Evolutionary conservation across 176 grass and related monocot genomes (phyloP), one percentile per base, ranked within the genome.

Genomic region (Thalia dealbata): DNA sequence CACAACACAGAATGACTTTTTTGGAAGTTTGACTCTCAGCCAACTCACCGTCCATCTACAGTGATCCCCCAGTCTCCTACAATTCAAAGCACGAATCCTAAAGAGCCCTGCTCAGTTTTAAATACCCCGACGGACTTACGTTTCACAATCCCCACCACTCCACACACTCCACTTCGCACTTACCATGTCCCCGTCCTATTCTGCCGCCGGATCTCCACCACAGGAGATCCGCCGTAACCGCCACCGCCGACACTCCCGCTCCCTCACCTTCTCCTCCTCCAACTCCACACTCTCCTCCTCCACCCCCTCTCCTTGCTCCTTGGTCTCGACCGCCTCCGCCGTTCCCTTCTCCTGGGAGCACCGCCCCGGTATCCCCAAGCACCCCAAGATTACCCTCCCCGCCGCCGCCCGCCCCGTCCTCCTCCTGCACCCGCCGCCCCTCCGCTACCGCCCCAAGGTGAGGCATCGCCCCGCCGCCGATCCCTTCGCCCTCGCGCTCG

Each of bases 331-430:
- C 32, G 32, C 11, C 11, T 89, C 86, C 22, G 85, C 92, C 65
- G 78, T 96, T 5, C 92, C 92, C 27, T 96, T 96, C 92, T 96
- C 89, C 18, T 96, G 92, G 92, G 92, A 96, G 65, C 86, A 92
- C 77, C 89, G 81, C 70, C 92, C 92, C 1, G 92, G 89, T 63
- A 87, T 92, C 78, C 89, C 92, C 18, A 96, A 96, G 83, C 77
- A 50, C 41, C 72, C 51, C 29, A 38, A 38, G 14, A 75, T 14
- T 11, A 14, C 14, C 27, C 27, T 19, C n/a, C 45, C 21, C 19
- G 55, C 43, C 24, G 67, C 3, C 38, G 60, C 28, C 52, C 3
- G 32, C 32, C 32, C 32, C 32, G 32, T 38, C 27, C 77, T 30
- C 45, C 82, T 51, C 23, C 62, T 43, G 54, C 77, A 14, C 46